phyloP scores from a whole-genome alignment of 176 grass and related monocot species.

The Cenchrus americanus region DNA sequence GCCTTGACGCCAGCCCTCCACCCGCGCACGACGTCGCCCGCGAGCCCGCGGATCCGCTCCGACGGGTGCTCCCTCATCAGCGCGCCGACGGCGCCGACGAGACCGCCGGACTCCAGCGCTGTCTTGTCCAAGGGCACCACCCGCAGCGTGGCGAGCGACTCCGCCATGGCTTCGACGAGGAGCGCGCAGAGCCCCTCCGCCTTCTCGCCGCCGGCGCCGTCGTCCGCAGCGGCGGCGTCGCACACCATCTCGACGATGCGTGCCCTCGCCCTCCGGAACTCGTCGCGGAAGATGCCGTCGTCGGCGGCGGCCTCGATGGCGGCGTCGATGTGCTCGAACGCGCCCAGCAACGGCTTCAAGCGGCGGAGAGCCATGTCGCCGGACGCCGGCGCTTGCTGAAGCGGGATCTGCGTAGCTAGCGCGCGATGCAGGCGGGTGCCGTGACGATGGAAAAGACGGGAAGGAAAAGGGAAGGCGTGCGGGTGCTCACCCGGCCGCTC shows the following conservation, averaged over 20 bases:
- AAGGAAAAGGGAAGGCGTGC: no score
- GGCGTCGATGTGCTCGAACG: background rate
- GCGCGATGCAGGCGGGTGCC: no score
- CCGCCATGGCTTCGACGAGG: background rate
- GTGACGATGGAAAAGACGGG: no score
- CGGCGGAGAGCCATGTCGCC: background rate
- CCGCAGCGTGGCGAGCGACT: background rate
- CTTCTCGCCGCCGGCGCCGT: background rate
- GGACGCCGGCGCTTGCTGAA: no score
- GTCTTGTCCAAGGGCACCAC: background rate
- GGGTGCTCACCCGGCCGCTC: no score
- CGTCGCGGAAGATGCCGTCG: background rate
- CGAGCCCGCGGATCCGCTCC: background rate
- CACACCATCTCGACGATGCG: constrained; percentile 6
- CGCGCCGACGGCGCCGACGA: background rate
- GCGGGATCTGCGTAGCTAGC: no score
- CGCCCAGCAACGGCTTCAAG: background rate
- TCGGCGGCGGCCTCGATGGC: background rate
- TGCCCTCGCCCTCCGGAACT: background rate
- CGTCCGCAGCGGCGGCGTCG: background rate
- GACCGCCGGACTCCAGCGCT: background rate
- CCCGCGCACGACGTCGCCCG: no score
- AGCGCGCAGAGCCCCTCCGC: background rate
- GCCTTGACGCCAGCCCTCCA: no score
- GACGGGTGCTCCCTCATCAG: background rate